Evolutionary conservation across 2,329 filamentous ascomycete genomes (phyloP), one percentile per base, ranked within the genome.

Genomic region (Taxawa tesnikishii): DNA sequence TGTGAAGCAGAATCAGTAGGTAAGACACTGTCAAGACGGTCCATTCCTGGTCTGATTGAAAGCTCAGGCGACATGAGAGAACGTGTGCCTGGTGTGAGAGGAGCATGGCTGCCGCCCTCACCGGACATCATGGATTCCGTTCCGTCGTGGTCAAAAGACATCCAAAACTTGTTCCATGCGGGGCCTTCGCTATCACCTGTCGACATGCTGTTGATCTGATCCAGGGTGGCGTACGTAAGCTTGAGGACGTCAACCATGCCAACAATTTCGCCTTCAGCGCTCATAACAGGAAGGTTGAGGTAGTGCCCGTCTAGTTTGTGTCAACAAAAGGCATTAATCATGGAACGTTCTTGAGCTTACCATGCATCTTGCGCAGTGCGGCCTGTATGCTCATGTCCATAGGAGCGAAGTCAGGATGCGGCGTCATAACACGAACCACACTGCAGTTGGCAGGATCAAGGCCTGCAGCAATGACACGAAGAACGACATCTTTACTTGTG

Each of bases 91-190:
- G 77, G 65, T 36, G 79, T 75, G 32, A 69, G 75, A 48, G 65
- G 75, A 46, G 83, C 79, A 49, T 79, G 78, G 46, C 78, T 76
- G 49, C 81, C 83, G 29, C 80, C 83, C 36, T 92, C 84, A 38
- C 87, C 90, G 38, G 90, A 98, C 57, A 96, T 77, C 70, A 94
- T 80, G 2, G 90, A 98, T 59, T 96, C 90, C 10, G 87, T 88
- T n/a, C n/a, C n/a, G 55, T 94, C 88, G 47, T 93, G 76, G 56
- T 96, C 75, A 47, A 98, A 77, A 1, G 90, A 96, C 44, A 96
- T 68, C 90, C 90, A 98, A 64, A 98, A 98, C 60, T 96, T 98
- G 66, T 94, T 96, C 90, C 90, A 98, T 5, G 90, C 90, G 4
- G 90, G 90, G 0, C 90, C 90, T 60, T 98, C 90, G 46, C 75